Conservation (phyloP, 2,329 filamentous ascomycete genomes). For the Claviceps pusilla region DNA sequence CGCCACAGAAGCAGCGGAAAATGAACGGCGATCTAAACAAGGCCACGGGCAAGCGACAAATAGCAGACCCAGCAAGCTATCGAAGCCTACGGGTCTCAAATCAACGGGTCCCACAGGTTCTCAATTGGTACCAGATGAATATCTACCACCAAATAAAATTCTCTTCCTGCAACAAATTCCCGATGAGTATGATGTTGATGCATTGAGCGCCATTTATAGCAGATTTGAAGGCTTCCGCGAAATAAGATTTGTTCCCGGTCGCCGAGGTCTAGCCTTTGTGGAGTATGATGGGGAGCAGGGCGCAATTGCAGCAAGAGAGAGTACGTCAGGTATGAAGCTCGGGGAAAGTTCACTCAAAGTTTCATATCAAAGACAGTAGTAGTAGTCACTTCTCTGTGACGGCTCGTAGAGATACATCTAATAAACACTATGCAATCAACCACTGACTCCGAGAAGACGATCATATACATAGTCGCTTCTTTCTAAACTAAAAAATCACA, state of each 20-base stretch:
- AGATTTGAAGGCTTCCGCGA: slow-evolving; percentile 91
- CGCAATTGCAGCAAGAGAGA: slow-evolving; percentile 87
- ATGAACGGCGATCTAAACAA: slow-evolving; percentile 62
- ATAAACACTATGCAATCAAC: neutral
- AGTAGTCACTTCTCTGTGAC: slow-evolving; percentile 25
- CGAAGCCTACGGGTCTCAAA: slow-evolving; percentile 51
- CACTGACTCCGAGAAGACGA: neutral
- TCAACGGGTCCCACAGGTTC: slow-evolving; percentile 52
- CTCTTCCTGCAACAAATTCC: slow-evolving; percentile 88
- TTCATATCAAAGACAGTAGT: slow-evolving; percentile 91
- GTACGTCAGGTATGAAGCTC: slow-evolving; percentile 70
- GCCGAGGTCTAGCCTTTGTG: slow-evolving; percentile 84
- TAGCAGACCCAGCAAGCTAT: slow-evolving; percentile 50
- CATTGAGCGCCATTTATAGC: slow-evolving; percentile 64
- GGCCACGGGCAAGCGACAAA: slow-evolving; percentile 31
- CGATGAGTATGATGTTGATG: slow-evolving; percentile 69
- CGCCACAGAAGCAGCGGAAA: slow-evolving; percentile 64
- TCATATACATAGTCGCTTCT: neutral
- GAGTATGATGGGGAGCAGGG: slow-evolving; percentile 87
- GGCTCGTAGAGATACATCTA: neutral
- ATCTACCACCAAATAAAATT: slow-evolving; percentile 92
- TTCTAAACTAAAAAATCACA: slow-evolving; percentile 55
- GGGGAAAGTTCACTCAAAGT: slow-evolving; percentile 74
- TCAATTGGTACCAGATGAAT: slow-evolving; percentile 86
- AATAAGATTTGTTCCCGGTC: slow-evolving; percentile 72